Conservation (phyloP, 2,329 filamentous ascomycete genomes). For the Ambrosiella beaveri region DNA sequence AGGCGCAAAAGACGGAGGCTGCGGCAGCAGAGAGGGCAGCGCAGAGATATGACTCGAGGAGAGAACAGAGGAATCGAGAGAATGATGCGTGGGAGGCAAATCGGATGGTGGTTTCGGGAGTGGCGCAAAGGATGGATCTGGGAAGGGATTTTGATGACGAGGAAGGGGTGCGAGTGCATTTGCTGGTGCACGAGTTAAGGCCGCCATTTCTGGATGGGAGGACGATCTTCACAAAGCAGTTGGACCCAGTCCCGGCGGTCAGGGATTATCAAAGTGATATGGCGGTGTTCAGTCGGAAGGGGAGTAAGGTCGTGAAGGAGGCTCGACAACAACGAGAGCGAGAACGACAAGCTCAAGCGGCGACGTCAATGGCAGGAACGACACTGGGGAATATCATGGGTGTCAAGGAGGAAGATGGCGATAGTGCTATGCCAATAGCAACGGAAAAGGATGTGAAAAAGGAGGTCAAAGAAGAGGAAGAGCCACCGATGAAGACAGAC, state of each 20-base stretch:
- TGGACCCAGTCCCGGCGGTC: slow-evolving; percentile 87
- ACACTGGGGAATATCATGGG: slow-evolving; percentile 90
- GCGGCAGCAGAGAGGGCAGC: slow-evolving; percentile 67
- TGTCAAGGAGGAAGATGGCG: slow-evolving; percentile 76
- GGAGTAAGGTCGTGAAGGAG: slow-evolving; percentile 83
- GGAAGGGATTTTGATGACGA: slow-evolving; percentile 79
- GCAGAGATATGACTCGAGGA: slow-evolving; percentile 48
- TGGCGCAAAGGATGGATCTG: slow-evolving; percentile 75
- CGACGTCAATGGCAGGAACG: slow-evolving; percentile 83
- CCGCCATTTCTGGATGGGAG: slow-evolving; percentile 90
- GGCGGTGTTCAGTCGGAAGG: slow-evolving; percentile 94
- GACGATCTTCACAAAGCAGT: slow-evolving; percentile 91
- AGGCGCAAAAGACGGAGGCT: slow-evolving; percentile 59
- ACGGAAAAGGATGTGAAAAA: slow-evolving; percentile 51
- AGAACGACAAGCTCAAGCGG: slow-evolving; percentile 85
- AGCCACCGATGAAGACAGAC: slow-evolving; percentile 15
- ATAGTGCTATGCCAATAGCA: slow-evolving; percentile 66
- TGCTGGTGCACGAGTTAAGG: slow-evolving; percentile 82
- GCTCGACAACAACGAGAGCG: slow-evolving; percentile 81
- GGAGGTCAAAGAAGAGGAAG: slow-evolving; percentile 17
- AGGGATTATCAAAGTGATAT: slow-evolving; percentile 92
- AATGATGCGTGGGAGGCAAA: slow-evolving; percentile 98
- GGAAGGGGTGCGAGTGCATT: slow-evolving; percentile 72
- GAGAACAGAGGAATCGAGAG: slow-evolving; percentile 76
- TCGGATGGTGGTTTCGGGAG: slow-evolving; percentile 89